phyloP scores from a whole-genome alignment of 2,329 filamentous ascomycete species.

The Botryotinia narcissicola region DNA sequence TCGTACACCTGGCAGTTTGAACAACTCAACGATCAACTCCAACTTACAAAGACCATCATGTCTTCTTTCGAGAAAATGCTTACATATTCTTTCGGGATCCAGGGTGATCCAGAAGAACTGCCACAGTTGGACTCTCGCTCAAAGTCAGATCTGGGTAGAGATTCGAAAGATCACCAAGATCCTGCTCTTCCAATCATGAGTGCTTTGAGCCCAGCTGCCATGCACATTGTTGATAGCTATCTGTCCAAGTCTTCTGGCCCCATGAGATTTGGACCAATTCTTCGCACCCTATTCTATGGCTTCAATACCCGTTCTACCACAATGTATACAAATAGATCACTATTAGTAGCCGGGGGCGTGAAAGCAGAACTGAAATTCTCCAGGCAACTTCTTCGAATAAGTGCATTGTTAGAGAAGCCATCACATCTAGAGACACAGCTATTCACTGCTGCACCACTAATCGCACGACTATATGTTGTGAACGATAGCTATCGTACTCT shows the following conservation, averaged over 20 bases:
- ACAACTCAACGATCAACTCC: constrained; percentile 62
- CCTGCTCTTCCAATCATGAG: constrained; percentile 28
- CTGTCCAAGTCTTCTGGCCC: constrained; percentile 67
- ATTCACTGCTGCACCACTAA: constrained; percentile 74
- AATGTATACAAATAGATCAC: constrained; percentile 54
- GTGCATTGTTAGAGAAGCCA: constrained; percentile 60
- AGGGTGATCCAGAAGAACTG: constrained; percentile 53
- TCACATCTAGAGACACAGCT: constrained; percentile 72
- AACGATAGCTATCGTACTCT: constrained; percentile 64
- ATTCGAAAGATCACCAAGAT: neutral
- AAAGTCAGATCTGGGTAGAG: neutral
- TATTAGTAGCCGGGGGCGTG: constrained; percentile 61
- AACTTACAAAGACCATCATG: constrained; percentile 67
- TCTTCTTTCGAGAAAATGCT: constrained; percentile 70
- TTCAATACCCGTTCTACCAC: constrained; percentile 59
- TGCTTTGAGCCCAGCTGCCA: constrained; percentile 66
- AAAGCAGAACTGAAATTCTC: constrained; percentile 63
- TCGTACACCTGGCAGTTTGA: constrained; percentile 82
- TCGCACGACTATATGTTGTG: constrained; percentile 73
- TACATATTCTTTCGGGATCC: constrained; percentile 70
- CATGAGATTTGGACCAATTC: constrained; percentile 72
- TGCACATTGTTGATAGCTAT: constrained; percentile 74
- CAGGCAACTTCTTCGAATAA: constrained; percentile 67
- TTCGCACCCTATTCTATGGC: constrained; percentile 65
- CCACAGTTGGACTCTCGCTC: constrained; percentile 2